Evolutionary conservation across 2,329 filamentous ascomycete genomes (phyloP), one percentile per base, ranked within the genome.

Genomic region (Neodidymelliopsis sp.): DNA sequence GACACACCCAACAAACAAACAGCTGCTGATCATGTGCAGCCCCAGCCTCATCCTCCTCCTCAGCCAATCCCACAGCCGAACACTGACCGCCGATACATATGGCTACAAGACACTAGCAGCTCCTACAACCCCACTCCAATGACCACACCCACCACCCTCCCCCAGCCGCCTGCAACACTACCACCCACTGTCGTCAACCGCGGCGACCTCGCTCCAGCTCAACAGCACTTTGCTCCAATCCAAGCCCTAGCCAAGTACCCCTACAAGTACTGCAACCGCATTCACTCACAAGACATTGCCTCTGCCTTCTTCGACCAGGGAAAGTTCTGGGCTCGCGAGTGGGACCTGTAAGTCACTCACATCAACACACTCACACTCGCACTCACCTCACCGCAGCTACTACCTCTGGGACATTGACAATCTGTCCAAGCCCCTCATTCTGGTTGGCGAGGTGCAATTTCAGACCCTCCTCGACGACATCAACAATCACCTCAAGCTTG

Each of bases 321-420:
- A 20, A 76, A 90, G 38, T 77, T 88, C 56, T 83, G 81, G 60
- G 72, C 76, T 2, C 80, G 84, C 49, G 65, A 76, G 9, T 96
- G 91, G 91, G 85, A 93, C 54, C 75, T 96, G 89, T 94, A 78
- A 79, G 86, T 79, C 7, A 16, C 20, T 20, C 4, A 69, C 62
- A 20, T 65, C 66, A 49, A 65, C 62, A 40, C 49, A 12, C 2
- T 9, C 20, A 27, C 63, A 53, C 51, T 24, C 30, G 2, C 16
- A 13, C 51, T 53, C 37, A 58, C 42, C 13, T 10, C 25, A 22
- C 30, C 15, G 12, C 36, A 90, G 87, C 44, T 91, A 87, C 71
- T 91, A 89, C 67, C 65, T 91, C 25, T 79, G 85, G 65, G 69
- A 75, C 6, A 72, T 75, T 11, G 69, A 76, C 22, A 41, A 49